phyloP scores from a whole-genome alignment of 2,329 filamentous ascomycete species.

The Exophiala sp. region DNA sequence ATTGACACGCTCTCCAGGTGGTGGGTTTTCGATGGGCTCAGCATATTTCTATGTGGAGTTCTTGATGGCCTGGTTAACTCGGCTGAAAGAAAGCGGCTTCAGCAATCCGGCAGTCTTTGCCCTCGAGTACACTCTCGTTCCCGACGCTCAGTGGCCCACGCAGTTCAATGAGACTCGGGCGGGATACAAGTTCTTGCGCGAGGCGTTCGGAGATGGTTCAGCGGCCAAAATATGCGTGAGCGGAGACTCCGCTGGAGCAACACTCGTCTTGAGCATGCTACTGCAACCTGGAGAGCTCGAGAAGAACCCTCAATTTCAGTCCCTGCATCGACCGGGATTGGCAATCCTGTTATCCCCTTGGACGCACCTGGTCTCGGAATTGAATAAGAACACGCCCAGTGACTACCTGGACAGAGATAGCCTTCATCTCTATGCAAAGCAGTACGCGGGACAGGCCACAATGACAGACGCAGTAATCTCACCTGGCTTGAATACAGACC shows the following conservation, averaged over 20 bases:
- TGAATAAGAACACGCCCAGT: slow-evolving; percentile 65
- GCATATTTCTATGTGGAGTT: slow-evolving; percentile 83
- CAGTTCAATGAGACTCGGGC: slow-evolving; percentile 68
- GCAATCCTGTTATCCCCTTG: slow-evolving; percentile 77
- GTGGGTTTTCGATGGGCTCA: slow-evolving; percentile 80
- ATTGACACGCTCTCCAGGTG: slow-evolving; percentile 50
- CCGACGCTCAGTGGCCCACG: slow-evolving; percentile 67
- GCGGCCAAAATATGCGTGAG: slow-evolving; percentile 61
- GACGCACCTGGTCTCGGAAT: slow-evolving; percentile 67
- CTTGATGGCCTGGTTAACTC: slow-evolving; percentile 65
- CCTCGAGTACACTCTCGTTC: slow-evolving; percentile 76
- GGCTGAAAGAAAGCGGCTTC: slow-evolving; percentile 64
- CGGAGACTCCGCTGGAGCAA: slow-evolving; percentile 77
- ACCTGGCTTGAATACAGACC: slow-evolving; percentile 63
- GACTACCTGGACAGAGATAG: slow-evolving; percentile 70
- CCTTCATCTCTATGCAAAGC: slow-evolving; percentile 65
- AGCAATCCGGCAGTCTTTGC: slow-evolving; percentile 74
- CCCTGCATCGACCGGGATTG: slow-evolving; percentile 49
- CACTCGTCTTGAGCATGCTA: slow-evolving; percentile 68
- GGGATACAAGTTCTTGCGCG: slow-evolving; percentile 53
- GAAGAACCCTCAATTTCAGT: slow-evolving; percentile 29
- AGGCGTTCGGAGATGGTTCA: slow-evolving; percentile 23
- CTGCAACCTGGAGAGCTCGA: slow-evolving; percentile 55
- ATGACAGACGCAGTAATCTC: slow-evolving; percentile 56
- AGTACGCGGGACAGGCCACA: slow-evolving; percentile 60